Base-by-base conservation (phyloP, 805 yeast genomes). In the Kodamaea laetipori region DNA sequence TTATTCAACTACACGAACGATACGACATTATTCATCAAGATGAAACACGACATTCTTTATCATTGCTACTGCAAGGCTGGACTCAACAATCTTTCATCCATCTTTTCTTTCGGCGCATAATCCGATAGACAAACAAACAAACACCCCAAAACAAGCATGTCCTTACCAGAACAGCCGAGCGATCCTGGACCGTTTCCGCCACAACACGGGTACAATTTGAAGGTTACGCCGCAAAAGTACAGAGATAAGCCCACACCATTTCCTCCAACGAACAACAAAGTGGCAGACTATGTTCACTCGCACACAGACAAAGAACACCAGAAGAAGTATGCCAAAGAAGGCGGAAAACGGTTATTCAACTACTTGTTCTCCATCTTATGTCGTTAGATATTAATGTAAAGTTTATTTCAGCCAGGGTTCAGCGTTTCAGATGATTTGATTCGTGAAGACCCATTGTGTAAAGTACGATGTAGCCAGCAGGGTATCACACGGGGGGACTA, bases 201-300 rank as follows among this genome's bases (percentile, higher is more conserved):
- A 7, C 72, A 67, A 49, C 54, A 59, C 23, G 72, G 72, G 2
- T 67, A 67, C 37, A 62, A 60, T 33, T 39, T 62, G 37, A 41
- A 61, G 16, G 49, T 65, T 30, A 45, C 61, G 26, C 61, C 69
- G 11, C 67, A 64, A 10, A 50, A 53, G 41, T 67, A 66, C 46
- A 51, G 45, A 21, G 71, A 56, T 43, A 31, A 61, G 19, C 72
- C 72, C 10, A 66, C 71, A 2, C 67, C 72, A 3, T 39, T 66
- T 6, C 30, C 38, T 12, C 46, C 39, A 2, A 50, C 3, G 58
- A 64, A 58, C 31, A 52, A 55, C 37, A 60, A 58, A 45, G 61
- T 62, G 3, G 43, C 52, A 31, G 63, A 57, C 13, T 67, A 63
- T 46, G 26, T 66, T 37, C 46, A 51, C 30, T 47, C 52, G 32